A percentile compares a stretch with the other conserved stretches of the same genome.
Evolutionary conservation across 352 stramenopile species (phyloP).

Genomic region (Phytopythium kandeliae): DNA sequence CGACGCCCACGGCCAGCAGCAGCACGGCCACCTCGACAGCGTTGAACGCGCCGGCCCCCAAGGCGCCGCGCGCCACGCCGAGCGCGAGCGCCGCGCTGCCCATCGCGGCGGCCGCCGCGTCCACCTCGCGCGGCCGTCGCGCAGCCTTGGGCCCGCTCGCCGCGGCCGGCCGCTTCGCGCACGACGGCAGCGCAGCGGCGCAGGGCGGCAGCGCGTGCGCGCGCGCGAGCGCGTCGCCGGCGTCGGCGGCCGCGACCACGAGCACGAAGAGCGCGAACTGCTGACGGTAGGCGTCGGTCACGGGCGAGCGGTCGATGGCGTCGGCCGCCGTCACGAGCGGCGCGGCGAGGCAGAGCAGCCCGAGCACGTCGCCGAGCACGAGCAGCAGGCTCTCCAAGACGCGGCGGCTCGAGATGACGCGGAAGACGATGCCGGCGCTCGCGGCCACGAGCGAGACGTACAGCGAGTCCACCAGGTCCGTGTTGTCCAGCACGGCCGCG

Average conservation of each 20-base stretch:
- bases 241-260: constrained; percentile 35
- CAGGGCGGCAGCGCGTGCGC: constrained; percentile 13
- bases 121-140: constrained; percentile 15
- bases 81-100: constrained; percentile 28
- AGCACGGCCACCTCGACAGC: constrained; percentile 30
- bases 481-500: constrained; percentile 18
- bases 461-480: constrained; percentile 35
- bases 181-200: no score
- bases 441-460: constrained; percentile 38
- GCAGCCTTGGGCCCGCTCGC: constrained; percentile 16
- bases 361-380: constrained; percentile 33
- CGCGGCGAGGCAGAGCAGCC: constrained; percentile 28
- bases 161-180: not conserved
- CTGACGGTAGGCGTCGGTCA: constrained; percentile 22
- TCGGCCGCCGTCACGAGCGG: constrained; percentile 39
- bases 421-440: constrained; percentile 33
- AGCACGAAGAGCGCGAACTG: constrained; percentile 45
- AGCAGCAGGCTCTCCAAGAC: constrained; percentile 41
- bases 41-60: constrained; percentile 15
- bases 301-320: constrained; percentile 30
- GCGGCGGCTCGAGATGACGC: constrained; percentile 41
- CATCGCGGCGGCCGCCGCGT: constrained; percentile 27
- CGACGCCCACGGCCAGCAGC: constrained; percentile 29
- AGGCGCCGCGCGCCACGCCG: constrained; percentile 19
- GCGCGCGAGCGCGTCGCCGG: constrained; percentile 22